Conservation (phyloP, 176 grass and related monocot genomes). For the Tillandsia fasciculata region DNA sequence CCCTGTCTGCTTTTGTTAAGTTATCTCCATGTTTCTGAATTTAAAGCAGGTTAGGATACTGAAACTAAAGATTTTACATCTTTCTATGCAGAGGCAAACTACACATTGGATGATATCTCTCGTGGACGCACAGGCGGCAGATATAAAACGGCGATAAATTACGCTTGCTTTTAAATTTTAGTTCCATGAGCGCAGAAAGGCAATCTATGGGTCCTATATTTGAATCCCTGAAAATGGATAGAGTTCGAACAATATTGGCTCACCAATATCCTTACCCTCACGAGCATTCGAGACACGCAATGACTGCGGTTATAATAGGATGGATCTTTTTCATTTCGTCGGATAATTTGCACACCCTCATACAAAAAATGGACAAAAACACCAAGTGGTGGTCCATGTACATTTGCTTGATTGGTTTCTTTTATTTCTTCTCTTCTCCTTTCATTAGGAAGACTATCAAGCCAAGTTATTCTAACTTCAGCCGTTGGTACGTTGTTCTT, state of each 20-base stretch:
- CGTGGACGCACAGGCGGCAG: neutral
- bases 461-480: slow-evolving; percentile 96
- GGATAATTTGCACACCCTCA: slow-evolving; percentile 80
- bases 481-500: slow-evolving; percentile 57
- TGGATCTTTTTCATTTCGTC: slow-evolving; percentile 92
- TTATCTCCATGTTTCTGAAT: no score
- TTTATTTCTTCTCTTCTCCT: slow-evolving; percentile 97
- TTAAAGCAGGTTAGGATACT: neutral
- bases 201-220: slow-evolving; percentile 63
- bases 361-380: slow-evolving; percentile 97
- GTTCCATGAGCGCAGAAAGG: slow-evolving; percentile 24
- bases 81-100: neutral
- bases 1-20: no score
- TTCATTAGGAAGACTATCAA: slow-evolving; percentile 95
- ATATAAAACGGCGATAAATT: neutral
- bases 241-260: slow-evolving; percentile 72
- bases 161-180: neutral
- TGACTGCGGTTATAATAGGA: slow-evolving; percentile 67
- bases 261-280: slow-evolving; percentile 79
- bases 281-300: slow-evolving; percentile 81
- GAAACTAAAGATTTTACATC: neutral
- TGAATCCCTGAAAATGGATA: slow-evolving; percentile 77
- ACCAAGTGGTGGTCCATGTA: slow-evolving; percentile 99
- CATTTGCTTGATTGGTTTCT: slow-evolving; percentile 89
- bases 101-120: neutral